Conservation (phyloP, 2,329 filamentous ascomycete genomes). For the Rosellinia necatrix region DNA sequence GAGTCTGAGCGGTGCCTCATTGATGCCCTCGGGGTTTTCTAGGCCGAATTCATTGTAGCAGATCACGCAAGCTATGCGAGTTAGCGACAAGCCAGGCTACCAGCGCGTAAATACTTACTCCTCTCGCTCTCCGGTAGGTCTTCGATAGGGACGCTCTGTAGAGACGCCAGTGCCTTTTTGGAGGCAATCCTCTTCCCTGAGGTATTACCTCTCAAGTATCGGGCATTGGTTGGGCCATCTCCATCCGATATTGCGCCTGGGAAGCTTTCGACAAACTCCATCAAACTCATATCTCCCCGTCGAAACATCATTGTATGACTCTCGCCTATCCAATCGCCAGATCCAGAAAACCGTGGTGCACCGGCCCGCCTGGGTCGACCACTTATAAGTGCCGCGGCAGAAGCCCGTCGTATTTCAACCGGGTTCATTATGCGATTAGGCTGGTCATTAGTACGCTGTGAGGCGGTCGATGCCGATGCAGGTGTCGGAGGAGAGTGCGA, state of each 20-base stretch:
- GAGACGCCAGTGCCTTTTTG: conserved; percentile 49
- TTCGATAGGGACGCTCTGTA: conserved; percentile 52
- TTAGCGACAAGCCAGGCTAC: conserved; percentile 19
- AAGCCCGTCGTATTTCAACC: conserved; percentile 23
- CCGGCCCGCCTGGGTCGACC: conserved; percentile 18
- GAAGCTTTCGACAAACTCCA: conserved; percentile 24
- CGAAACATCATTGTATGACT: conserved; percentile 3
- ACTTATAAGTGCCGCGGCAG: conserved; percentile 8
- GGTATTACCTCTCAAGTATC: conserved; percentile 52
- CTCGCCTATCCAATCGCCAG: conserved; percentile 18
- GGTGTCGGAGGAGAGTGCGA: conserved; percentile 12
- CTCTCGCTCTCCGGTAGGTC: conserved; percentile 52
- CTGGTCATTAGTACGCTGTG: conserved; percentile 15
- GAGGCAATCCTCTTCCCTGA: conserved; percentile 54
- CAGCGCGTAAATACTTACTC: conserved; percentile 45
- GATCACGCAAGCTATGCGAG: conserved; percentile 60
- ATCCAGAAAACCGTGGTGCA: conserved; percentile 9
- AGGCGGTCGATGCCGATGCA: conserved; percentile 14
- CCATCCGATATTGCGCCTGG: conserved; percentile 8
- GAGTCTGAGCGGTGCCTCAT: conserved; percentile 60
- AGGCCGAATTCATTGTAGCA: conserved; percentile 68
- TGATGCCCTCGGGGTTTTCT: conserved; percentile 60
- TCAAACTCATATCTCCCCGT: conserved; percentile 16
- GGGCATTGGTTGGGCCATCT: conserved; percentile 47
- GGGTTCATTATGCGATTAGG: conserved; percentile 14